phyloP scores from a whole-genome alignment of 331 rosid genomes.

The Erythrophleum ivorense region DNA sequence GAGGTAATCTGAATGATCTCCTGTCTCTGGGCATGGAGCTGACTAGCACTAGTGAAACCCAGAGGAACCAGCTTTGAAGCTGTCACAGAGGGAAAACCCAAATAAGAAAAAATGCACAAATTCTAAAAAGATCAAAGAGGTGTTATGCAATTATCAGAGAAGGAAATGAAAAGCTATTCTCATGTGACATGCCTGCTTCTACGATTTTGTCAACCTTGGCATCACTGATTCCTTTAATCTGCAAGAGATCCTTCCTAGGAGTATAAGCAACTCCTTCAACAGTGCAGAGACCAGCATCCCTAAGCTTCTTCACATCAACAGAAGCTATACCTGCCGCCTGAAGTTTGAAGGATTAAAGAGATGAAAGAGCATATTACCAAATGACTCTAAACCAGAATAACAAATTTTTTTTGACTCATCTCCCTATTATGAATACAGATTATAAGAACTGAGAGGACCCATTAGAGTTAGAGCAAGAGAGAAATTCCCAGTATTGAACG shows the following conservation, averaged over 20 bases:
- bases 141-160: not conserved
- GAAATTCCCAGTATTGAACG: not conserved
- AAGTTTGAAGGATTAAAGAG: not conserved
- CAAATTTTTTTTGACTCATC: not conserved
- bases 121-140: not conserved
- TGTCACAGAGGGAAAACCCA: slow-evolving; percentile 43
- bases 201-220: slow-evolving; percentile 95
- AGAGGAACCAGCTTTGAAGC: slow-evolving; percentile 88
- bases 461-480: not conserved
- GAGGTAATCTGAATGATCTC: slow-evolving; percentile 87
- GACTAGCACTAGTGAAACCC: slow-evolving; percentile 91
- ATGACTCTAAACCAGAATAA: not conserved
- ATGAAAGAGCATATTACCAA: not conserved
- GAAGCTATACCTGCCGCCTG: slow-evolving; percentile 88
- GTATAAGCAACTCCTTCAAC: slow-evolving; percentile 85
- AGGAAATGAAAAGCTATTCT: not conserved
- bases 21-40: slow-evolving; percentile 83
- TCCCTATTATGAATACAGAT: slow-evolving; percentile 18
- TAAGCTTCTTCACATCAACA: slow-evolving; percentile 83
- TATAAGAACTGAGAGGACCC: slow-evolving; percentile 17
- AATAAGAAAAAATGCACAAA: not conserved
- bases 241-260: slow-evolving; percentile 89
- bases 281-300: slow-evolving; percentile 85
- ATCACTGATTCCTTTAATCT: slow-evolving; percentile 92
- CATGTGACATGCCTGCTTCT: slow-evolving; percentile 76